phyloP scores from a whole-genome alignment of 1,139 yeast genomes.

The Suhomyces anneliseae region DNA sequence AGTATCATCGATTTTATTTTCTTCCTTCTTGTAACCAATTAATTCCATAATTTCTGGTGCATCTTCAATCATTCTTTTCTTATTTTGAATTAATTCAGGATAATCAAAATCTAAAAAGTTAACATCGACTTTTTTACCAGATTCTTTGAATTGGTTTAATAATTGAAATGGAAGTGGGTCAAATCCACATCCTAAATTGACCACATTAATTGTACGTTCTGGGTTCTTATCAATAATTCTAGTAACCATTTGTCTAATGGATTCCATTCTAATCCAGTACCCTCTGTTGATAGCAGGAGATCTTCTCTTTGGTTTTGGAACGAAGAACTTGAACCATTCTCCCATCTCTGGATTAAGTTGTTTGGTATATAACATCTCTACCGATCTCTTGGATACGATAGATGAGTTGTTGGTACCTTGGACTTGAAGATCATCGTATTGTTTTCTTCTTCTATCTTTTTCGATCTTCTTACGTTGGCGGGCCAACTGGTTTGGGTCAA shows the following conservation, averaged over 20 bases:
- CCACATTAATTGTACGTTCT: conserved; percentile 36
- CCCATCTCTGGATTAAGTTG: conserved; percentile 39
- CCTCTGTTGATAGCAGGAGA: conserved; percentile 84
- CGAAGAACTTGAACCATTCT: conserved; percentile 59
- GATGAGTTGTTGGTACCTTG: conserved; percentile 86
- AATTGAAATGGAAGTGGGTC: conserved; percentile 77
- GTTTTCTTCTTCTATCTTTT: conserved; percentile 48
- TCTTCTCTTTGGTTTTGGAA: conserved; percentile 64
- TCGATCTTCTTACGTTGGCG: conserved; percentile 43
- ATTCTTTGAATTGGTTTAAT: conserved; percentile 17
- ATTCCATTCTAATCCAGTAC: conserved; percentile 79
- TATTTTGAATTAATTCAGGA: conserved; percentile 61
- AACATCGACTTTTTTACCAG: conserved; percentile 22
- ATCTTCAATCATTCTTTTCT: conserved; percentile 50
- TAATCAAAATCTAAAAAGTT: conserved; percentile 73
- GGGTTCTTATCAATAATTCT: conserved; percentile 36
- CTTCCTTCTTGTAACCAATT: conserved; percentile 36
- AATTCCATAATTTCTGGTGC: conserved; percentile 49
- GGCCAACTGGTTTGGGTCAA: conserved; percentile 20
- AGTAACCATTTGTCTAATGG: conserved; percentile 55
- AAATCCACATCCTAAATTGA: conserved; percentile 82
- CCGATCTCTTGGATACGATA: conserved; percentile 79
- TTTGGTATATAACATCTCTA: conserved; percentile 60
- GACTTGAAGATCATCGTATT: conserved; percentile 60
- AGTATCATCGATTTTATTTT: no score